phyloP scores from a whole-genome alignment of 371 early-diverging fungal genomes.

The Mortierella sp. region DNA sequence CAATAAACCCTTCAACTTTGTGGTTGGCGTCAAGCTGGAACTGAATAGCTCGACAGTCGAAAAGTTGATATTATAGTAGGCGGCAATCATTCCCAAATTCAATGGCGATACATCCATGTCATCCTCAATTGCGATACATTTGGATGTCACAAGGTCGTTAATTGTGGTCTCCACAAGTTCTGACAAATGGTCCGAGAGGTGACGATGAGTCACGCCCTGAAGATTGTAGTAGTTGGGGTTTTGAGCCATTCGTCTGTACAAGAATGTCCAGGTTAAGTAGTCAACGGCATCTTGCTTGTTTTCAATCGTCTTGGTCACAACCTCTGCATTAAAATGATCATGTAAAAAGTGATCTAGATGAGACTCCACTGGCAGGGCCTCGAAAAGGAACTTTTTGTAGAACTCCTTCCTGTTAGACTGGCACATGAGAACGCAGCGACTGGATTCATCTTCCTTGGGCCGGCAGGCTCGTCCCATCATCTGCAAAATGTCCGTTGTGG shows the following conservation, averaged over 20 bases:
- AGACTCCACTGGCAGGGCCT: constrained; percentile 95
- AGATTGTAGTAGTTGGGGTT: constrained; percentile 98
- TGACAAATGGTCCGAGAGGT: constrained; percentile 93
- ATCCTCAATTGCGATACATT: constrained; percentile 91
- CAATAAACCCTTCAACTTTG: constrained; percentile 91
- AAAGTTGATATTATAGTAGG: constrained; percentile 96
- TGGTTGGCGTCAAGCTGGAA: constrained; percentile 85
- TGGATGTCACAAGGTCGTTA: constrained; percentile 85
- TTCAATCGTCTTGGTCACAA: constrained; percentile 93
- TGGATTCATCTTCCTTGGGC: constrained; percentile 77
- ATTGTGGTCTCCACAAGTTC: constrained; percentile 94
- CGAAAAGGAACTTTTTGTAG: constrained; percentile 96
- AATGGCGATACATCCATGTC: constrained; percentile 87
- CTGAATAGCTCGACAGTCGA: constrained; percentile 94
- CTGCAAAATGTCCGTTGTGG: constrained; percentile 94
- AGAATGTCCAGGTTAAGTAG: constrained; percentile 97
- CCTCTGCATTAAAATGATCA: constrained; percentile 97
- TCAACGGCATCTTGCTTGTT: constrained; percentile 99
- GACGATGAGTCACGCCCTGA: constrained; percentile 87
- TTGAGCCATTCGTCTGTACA: constrained; percentile 93
- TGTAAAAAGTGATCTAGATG: constrained; percentile 91
- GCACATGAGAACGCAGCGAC: constrained; percentile 93
- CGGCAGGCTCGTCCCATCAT: constrained; percentile 96
- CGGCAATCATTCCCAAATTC: constrained; percentile 97
- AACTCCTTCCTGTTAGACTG: constrained; percentile 93